A percentile compares a stretch with the other conserved stretches of the same genome.
phyloP scores from a whole-genome alignment of 805 yeast genomes.

The Ogataea naganishii region DNA sequence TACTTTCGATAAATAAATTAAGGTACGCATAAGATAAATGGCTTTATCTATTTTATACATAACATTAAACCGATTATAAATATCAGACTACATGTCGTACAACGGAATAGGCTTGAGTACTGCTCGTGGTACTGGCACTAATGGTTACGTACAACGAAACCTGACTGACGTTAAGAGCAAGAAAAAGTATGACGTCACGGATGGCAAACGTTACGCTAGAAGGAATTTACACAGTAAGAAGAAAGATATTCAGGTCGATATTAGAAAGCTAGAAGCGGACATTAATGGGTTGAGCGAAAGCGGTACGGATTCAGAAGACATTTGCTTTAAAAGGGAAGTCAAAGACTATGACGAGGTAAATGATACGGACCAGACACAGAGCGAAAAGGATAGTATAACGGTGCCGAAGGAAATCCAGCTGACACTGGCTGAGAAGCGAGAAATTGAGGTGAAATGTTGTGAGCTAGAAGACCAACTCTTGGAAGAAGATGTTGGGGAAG shows the following conservation, averaged over 20 bases:
- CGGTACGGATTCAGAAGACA: no score
- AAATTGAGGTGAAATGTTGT: constrained; percentile 37
- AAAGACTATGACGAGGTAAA: no score
- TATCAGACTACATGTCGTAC: constrained; percentile 33
- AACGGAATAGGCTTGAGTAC: constrained; percentile 50
- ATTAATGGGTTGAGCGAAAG: no score
- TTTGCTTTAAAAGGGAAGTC: no score
- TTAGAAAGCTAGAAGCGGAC: no score
- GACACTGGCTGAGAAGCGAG: constrained; percentile 28
- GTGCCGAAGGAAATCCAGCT: constrained; percentile 17
- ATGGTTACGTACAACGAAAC: constrained; percentile 50
- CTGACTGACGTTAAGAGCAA: constrained; percentile 17
- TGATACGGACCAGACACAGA: constrained; percentile 5
- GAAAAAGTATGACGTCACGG: constrained; percentile 14
- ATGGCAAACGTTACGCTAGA: constrained; percentile 28
- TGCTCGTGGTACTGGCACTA: constrained; percentile 56
- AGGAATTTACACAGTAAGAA: constrained; percentile 22
- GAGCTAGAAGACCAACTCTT: constrained; percentile 44
- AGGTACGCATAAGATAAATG: no score
- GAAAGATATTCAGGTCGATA: constrained; percentile 3
- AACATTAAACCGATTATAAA: not conserved
- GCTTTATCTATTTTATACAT: no score
- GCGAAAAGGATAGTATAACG: constrained; percentile 8
- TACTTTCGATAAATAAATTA: no score
- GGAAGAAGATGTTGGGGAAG: constrained; percentile 32